Conservation (phyloP, 2,329 filamentous ascomycete genomes). For the Fusarium lateritium region DNA sequence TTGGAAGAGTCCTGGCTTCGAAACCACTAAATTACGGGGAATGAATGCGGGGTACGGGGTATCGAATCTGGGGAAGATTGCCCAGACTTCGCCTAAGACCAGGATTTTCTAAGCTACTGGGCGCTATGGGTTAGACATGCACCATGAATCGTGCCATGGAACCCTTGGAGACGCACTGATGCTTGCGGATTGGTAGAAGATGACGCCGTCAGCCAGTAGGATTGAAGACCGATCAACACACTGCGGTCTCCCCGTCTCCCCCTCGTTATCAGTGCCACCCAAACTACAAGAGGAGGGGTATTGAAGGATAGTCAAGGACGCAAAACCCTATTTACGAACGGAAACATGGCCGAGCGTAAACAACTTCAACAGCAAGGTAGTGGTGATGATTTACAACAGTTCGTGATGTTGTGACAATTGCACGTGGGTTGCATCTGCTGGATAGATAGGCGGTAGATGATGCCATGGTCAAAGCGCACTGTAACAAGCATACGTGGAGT, state of each 20-base stretch:
- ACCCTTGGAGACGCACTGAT: slow-evolving; percentile 1
- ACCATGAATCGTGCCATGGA: not conserved
- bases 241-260: not conserved
- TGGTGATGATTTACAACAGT: rapidly evolving
- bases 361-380: not conserved
- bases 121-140: not conserved
- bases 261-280: not conserved
- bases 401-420: rapidly evolving
- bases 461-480: too few species aligned
- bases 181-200: not conserved
- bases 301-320: too few species aligned
- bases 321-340: too few species aligned
- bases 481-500: too few species aligned
- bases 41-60: slow-evolving; percentile 33
- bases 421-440: too few species aligned
- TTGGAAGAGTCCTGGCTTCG: not conserved
- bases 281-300: not conserved
- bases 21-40: not conserved
- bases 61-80: slow-evolving; percentile 28
- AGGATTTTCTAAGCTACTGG: not conserved
- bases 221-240: slow-evolving; percentile 25
- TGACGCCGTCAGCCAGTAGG: slow-evolving; percentile 11
- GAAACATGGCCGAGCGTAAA: not conserved
- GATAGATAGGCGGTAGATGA: too few species aligned
- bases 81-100: not conserved